Conservation (phyloP, 192 early-diverging fungal genomes). For the Coemansia sp. region DNA sequence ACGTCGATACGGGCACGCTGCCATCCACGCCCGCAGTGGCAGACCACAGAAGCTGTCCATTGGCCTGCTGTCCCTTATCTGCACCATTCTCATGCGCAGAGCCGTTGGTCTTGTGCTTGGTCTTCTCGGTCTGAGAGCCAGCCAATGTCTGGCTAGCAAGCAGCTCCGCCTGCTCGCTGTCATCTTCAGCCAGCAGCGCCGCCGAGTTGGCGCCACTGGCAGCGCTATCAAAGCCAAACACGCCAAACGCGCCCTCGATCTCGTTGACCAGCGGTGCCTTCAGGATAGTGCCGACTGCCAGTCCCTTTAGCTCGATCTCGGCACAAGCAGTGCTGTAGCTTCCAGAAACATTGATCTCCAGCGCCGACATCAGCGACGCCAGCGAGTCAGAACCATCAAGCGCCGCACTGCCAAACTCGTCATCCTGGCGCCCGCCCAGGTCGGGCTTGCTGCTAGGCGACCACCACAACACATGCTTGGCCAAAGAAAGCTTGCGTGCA, state of each 20-base stretch:
- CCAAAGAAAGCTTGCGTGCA: slow-evolving; percentile 71
- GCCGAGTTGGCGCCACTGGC: neutral
- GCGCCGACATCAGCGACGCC: slow-evolving; percentile 1
- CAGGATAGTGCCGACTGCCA: slow-evolving; percentile 83
- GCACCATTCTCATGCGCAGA: neutral
- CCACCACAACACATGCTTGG: slow-evolving; percentile 89
- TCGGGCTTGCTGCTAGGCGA: slow-evolving; percentile 77
- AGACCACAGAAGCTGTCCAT: neutral
- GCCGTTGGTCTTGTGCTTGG: slow-evolving; percentile 3
- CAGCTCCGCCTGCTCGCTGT: neutral
- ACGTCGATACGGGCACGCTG: slow-evolving; percentile 48
- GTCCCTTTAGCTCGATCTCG: slow-evolving; percentile 74
- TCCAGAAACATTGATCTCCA: slow-evolving; percentile 75
- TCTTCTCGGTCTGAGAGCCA: neutral
- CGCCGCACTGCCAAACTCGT: slow-evolving; percentile 23
- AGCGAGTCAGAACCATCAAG: slow-evolving; percentile 5
- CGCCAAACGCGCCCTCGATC: slow-evolving; percentile 63
- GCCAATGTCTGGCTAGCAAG: neutral
- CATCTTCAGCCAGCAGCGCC: slow-evolving; percentile 6
- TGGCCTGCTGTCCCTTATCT: neutral
- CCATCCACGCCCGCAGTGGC: slow-evolving; percentile 19
- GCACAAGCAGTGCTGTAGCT: slow-evolving; percentile 78
- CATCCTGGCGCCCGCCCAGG: slow-evolving; percentile 71
- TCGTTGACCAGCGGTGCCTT: slow-evolving; percentile 75
- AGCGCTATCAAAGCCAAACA: slow-evolving; percentile 40